phyloP scores from a whole-genome alignment of 805 yeast genomes.

The Clavispora asparagi region DNA sequence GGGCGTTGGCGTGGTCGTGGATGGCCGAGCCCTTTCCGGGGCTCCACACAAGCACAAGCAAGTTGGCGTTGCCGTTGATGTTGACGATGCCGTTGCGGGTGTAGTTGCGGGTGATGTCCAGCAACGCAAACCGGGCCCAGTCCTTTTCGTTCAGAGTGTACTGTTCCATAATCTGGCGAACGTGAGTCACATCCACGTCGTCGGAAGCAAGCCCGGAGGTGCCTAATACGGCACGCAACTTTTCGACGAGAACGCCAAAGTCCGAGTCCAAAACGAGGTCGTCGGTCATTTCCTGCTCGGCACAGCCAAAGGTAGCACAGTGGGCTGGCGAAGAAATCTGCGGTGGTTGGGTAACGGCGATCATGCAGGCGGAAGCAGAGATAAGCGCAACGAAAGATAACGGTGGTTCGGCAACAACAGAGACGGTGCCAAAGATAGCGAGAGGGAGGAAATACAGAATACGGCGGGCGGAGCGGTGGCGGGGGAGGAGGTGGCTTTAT shows the following conservation, averaged over 20 bases:
- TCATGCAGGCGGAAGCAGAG: neutral
- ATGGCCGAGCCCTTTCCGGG: conserved; percentile 60
- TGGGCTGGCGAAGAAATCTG: neutral
- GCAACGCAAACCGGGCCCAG: conserved; percentile 56
- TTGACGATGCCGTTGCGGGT: conserved; percentile 70
- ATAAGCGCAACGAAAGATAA: neutral
- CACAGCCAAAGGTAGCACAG: conserved; percentile 12
- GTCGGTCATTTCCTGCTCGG: conserved; percentile 13
- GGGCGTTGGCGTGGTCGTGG: conserved; percentile 75
- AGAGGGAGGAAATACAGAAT: no score
- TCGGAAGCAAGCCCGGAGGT: conserved; percentile 32
- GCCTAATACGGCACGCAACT: conserved; percentile 24
- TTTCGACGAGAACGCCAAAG: conserved; percentile 21
- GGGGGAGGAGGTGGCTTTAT: no score
- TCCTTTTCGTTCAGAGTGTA: conserved; percentile 47
- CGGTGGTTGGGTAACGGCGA: neutral
- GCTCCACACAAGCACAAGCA: conserved; percentile 64
- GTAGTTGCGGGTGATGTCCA: conserved; percentile 47
- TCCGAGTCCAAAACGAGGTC: conserved; percentile 12
- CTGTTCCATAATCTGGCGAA: conserved; percentile 41
- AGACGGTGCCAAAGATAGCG: no score
- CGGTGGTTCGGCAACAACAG: no score
- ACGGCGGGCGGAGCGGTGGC: no score
- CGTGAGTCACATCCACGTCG: conserved; percentile 48
- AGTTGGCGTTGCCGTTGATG: conserved; percentile 65